Percentiles rank a stretch among this genome's conserved stretches.
These are phyloP conservation scores for Lineolata rhizophorae DNA, from an alignment of 495 filamentous ascomycete species.

Conservation along the genomic window DNA sequence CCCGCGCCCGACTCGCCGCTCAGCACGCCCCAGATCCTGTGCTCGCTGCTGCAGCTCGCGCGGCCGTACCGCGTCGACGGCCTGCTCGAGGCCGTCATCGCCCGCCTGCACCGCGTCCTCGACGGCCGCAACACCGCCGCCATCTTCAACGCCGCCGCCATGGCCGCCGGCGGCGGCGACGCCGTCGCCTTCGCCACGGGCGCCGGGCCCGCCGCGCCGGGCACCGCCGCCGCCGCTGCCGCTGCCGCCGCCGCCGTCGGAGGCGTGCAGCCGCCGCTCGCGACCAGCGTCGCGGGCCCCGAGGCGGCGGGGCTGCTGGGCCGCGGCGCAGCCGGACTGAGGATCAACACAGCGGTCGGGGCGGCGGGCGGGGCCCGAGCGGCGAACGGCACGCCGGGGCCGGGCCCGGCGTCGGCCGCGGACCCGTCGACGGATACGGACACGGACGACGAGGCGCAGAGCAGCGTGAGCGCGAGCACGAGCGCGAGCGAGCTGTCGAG, in stretches of 20 bases:
- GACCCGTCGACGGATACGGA: not conserved
- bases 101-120: conserved; percentile 73
- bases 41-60: conserved; percentile 81
- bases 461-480: conserved; percentile 5
- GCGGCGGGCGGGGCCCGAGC: no score
- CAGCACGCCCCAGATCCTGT: conserved; percentile 90
- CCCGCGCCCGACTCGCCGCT: conserved; percentile 51
- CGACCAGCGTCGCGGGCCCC: not conserved
- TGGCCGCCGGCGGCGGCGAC: conserved; percentile 85
- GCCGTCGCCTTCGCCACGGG: conserved; percentile 22
- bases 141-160: conserved; percentile 93
- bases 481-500: conserved; percentile 9
- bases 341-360: conserved; percentile 18
- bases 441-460: conserved; percentile 5
- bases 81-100: conserved; percentile 73
- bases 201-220: not conserved
- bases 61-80: conserved; percentile 86
- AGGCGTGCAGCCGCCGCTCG: not conserved
- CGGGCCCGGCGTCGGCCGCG: not conserved
- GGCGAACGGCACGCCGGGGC: conserved; percentile 4
- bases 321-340: conserved; percentile 7
- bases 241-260: not conserved
- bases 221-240: not conserved
- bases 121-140: conserved; percentile 88
- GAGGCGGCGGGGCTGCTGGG: not conserved